Base-by-base conservation (phyloP, 108 stramenopile species). In the Pseudonitzschia delicatissima region DNA sequence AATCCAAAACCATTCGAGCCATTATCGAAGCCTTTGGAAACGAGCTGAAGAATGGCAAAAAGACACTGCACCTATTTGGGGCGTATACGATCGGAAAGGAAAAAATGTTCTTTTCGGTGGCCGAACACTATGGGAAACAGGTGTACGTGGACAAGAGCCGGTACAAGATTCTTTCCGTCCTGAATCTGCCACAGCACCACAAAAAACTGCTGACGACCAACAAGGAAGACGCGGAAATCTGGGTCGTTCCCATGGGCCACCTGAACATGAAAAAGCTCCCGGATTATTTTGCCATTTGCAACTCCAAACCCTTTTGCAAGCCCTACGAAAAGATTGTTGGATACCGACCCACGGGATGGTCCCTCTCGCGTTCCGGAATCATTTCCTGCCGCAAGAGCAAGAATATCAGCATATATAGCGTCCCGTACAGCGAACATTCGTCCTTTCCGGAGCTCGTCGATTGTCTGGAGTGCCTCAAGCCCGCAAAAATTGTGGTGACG, bases 61-160 rank as follows among this genome's bases (percentile, higher is more conserved):
- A 40, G 42, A 81, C 72, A 36, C 76, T 97, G 0, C 81, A 95
- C 55, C 60, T 96, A n/a, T 95, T 97, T 64, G 96, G 96, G 5
- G 84, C 90, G 13, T 97, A 97, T 66, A 93, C 92, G 0, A 96
- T 97, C 35, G 96, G 96, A 21, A 97, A 97, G 68, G 96, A 97
- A 63, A 77, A 76, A 47, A 91, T 96, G n/a, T 94, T 88, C 53
- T 53, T 93, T 31, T 79, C 91, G 8, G 92, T 96, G 26, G 96
- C 96, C 1, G 73, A 79, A 63, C 66, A 66, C 40, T 74, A 80
- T 34, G 67, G 69, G 40, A 57, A 67, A 52, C 92, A 87, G 58
- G 88, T 96, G 3, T 92, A 86, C 66, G 95, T 96, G n/a, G 94
- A 95, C 63, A 76, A 57, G 11, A 63, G 78, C 21, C 73, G 93